Base-by-base conservation (phyloP, 73 alveolate genomes). In the Paramecium tetraurelia region DNA sequence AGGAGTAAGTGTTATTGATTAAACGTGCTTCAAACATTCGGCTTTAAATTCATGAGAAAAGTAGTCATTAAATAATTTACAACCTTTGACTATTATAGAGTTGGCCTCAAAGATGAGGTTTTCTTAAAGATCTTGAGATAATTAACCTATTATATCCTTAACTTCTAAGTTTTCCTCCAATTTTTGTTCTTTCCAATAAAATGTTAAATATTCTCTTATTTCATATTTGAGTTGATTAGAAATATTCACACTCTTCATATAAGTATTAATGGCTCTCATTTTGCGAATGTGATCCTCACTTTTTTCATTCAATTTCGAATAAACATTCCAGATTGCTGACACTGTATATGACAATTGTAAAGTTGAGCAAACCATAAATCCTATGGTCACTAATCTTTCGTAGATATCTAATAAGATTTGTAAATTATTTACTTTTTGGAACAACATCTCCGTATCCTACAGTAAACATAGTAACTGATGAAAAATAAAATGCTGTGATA, bases 391-490 rank as follows among this genome's bases (percentile, higher is more conserved):
- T 80, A 80, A 44, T 48, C 90, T 21, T 48, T 80, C 90, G 7
- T 80, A 44, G 22, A 27, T 12, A 38, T 75, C 87, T 75, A 75
- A 2, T 53, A 22, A 0, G 12, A n/a, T 75, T 12, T 14, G 3
- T 11, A 1, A 36, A 11, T 11, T 63, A 0, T 5, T 14, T 75
- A 80, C 72, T 80, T 18, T 80, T 18, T 24, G 90, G 90, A 22
- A 80, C 90, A 12, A 80, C 75, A 80, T 80, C 90, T 11, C 90
- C 90, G 43, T 80, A 80, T 8, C 90, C 90, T 9, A 80, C 90
- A 1, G 90, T 80, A 48, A 41, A 80, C 90, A 80, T 80, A 2
- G 90, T 80, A 20, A 80, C 90, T 8, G 90, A 44, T 3, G 90
- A 24, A 43, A 80, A 80, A 44, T 80, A 80, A 41, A 80, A 80